Evolutionary conservation across 306 rosid genomes (phyloP).

Genomic region (Rosa chinensis): DNA sequence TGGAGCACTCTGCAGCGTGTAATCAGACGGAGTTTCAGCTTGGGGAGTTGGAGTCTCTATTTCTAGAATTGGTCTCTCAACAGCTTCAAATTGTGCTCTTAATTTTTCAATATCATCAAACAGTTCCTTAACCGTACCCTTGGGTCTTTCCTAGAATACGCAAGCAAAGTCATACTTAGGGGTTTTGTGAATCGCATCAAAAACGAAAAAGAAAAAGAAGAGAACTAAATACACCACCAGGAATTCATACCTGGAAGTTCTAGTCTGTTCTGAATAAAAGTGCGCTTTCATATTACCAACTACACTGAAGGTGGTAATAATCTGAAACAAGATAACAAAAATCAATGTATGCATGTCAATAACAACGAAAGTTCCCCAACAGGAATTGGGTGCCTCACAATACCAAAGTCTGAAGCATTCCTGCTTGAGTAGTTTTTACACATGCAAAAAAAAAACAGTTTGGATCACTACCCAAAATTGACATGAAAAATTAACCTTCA

Average conservation of each 20-base stretch:
- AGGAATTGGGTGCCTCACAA: not conserved
- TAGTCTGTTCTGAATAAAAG: constrained; percentile 62
- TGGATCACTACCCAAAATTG: not conserved
- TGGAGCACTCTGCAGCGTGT: constrained; percentile 36
- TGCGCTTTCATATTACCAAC: constrained; percentile 94
- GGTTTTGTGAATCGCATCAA: not conserved
- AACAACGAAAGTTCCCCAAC: not conserved
- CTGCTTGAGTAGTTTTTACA: not conserved
- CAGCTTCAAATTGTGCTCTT: constrained; percentile 60
- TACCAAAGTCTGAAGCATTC: not conserved
- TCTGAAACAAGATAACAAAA: constrained; percentile 54
- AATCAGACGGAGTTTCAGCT: constrained; percentile 46
- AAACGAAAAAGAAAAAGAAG: constrained; percentile 7
- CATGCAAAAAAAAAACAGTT: not conserved
- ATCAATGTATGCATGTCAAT: not conserved
- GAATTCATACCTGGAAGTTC: constrained; percentile 58
- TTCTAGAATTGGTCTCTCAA: constrained; percentile 85
- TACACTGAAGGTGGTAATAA: constrained; percentile 91
- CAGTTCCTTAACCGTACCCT: constrained; percentile 65
- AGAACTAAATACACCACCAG: constrained; percentile 6
- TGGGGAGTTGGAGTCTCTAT: constrained; percentile 64
- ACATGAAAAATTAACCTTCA: not conserved
- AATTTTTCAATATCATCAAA: constrained; percentile 67
- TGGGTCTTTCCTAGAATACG: constrained; percentile 66
- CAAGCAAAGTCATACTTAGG: constrained; percentile 4